These are phyloP conservation scores for Penicillium sp. DNA, from an alignment of 2,329 filamentous ascomycete species.

Conservation along the genomic window DNA sequence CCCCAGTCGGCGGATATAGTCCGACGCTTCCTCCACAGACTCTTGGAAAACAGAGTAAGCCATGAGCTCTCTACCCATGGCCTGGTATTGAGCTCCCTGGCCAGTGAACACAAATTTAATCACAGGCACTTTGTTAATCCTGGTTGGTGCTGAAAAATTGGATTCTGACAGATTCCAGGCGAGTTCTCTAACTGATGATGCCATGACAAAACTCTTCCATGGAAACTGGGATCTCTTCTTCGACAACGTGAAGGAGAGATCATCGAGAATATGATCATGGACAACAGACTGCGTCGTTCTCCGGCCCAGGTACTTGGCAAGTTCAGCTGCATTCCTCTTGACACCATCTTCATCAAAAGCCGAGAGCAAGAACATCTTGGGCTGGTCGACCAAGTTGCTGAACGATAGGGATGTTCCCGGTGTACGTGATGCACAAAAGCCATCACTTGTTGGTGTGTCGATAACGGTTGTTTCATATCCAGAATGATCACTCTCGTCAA, in stretches of 20 bases:
- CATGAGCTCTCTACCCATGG: slow-evolving; percentile 37
- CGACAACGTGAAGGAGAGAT: slow-evolving; percentile 26
- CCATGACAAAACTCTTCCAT: slow-evolving; percentile 20
- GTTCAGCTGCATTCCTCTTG: slow-evolving; percentile 17
- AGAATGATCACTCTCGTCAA: slow-evolving; percentile 14
- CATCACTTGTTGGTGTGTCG: slow-evolving; percentile 16
- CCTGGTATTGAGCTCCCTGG: slow-evolving; percentile 39
- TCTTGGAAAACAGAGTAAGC: slow-evolving; percentile 21
- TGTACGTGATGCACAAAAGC: slow-evolving; percentile 4
- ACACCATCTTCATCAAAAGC: slow-evolving; percentile 29
- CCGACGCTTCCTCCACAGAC: slow-evolving; percentile 24
- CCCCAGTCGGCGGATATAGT: slow-evolving; percentile 26
- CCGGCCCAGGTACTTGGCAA: slow-evolving; percentile 15
- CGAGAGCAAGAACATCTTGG: slow-evolving; percentile 16
- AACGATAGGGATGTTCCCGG: background rate
- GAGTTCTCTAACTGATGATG: slow-evolving; percentile 15
- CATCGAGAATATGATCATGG: slow-evolving; percentile 17
- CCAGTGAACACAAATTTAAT: slow-evolving; percentile 42
- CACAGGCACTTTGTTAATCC: slow-evolving; percentile 4
- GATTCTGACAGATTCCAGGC: slow-evolving; percentile 16
- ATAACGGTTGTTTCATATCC: slow-evolving; percentile 2
- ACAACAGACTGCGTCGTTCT: background rate
- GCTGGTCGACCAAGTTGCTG: background rate
- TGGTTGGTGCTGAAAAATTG: slow-evolving; percentile 12
- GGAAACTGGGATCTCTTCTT: slow-evolving; percentile 17